These are phyloP conservation scores for Aspergillus wentii DNA, from an alignment of 495 filamentous ascomycete genomes.

Conservation along the genomic window DNA sequence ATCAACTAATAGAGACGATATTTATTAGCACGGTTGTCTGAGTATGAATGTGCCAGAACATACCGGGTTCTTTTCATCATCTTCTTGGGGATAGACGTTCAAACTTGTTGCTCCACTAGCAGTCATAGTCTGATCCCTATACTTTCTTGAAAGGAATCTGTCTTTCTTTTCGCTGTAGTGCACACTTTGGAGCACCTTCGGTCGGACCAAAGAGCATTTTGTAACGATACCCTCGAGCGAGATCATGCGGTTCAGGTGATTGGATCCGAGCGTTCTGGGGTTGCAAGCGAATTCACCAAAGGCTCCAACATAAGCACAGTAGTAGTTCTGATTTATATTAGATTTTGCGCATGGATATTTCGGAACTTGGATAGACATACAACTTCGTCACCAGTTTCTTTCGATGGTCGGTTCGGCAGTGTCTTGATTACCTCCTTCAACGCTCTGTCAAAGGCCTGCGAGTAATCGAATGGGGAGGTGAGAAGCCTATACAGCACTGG, in stretches of 20 bases:
- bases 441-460: conserved; percentile 80
- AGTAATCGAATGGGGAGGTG: conserved; percentile 80
- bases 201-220: conserved; percentile 88
- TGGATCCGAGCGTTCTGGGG: conserved; percentile 82
- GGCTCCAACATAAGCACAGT: conserved; percentile 90
- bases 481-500: conserved; percentile 50
- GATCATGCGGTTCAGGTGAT: conserved; percentile 90
- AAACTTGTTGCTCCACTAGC: conserved; percentile 78
- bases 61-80: conserved; percentile 73
- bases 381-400: conserved; percentile 57
- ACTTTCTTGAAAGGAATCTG: conserved; percentile 79
- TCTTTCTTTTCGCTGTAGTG: conserved; percentile 86
- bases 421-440: conserved; percentile 82
- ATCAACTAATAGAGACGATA: conserved; percentile 48
- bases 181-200: conserved; percentile 96
- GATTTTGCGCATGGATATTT: conserved; percentile 1
- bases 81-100: conserved; percentile 91
- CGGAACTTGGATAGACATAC: conserved; percentile 29
- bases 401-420: conserved; percentile 57
- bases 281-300: conserved; percentile 96
- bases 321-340: conserved; percentile 58
- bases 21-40: conserved; percentile 14
- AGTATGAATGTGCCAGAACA: conserved; percentile 11
- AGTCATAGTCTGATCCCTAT: conserved; percentile 94
- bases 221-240: conserved; percentile 98